These are phyloP conservation scores for Trichoderma erinaceum DNA, from an alignment of 495 filamentous ascomycete species.

Conservation along the genomic window DNA sequence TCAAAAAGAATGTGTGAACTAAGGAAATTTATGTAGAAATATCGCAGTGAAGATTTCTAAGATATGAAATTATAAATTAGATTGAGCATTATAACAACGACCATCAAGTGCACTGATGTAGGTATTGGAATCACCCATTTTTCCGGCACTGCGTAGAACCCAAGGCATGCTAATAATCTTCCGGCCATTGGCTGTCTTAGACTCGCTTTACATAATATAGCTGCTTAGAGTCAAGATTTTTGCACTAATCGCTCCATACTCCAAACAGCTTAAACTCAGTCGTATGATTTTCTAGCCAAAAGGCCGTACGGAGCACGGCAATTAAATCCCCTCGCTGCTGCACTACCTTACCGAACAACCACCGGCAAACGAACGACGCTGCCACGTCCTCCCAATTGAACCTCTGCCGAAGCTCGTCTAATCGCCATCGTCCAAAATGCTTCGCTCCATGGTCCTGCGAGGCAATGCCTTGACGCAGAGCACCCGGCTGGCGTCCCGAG, in stretches of 20 bases:
- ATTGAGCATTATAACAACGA: too few species aligned
- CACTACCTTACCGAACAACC: conserved; percentile 1
- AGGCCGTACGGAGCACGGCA: neutral
- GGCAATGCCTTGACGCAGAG: conserved; percentile 7
- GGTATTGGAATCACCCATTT: too few species aligned
- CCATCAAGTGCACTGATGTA: too few species aligned
- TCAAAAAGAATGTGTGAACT: too few species aligned
- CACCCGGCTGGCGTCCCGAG: conserved; percentile 31
- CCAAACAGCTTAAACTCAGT: neutral
- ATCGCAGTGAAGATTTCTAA: too few species aligned
- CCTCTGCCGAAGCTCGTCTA: neutral
- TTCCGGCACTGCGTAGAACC: too few species aligned
- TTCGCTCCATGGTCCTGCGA: conserved; percentile 8
- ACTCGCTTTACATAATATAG: neutral
- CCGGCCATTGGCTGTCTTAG: too few species aligned
- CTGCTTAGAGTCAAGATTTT: neutral
- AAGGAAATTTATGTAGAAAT: too few species aligned
- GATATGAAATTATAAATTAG: too few species aligned
- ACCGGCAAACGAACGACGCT: neutral
- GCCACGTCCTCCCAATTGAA: neutral
- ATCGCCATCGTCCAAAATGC: neutral
- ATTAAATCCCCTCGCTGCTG: conserved; percentile 10
- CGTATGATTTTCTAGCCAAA: neutral
- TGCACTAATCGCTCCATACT: conserved; percentile 5
- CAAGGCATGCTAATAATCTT: too few species aligned